Evolutionary conservation across 306 rosid genomes (phyloP).

Genomic region (Heteromeles arbutifolia): DNA sequence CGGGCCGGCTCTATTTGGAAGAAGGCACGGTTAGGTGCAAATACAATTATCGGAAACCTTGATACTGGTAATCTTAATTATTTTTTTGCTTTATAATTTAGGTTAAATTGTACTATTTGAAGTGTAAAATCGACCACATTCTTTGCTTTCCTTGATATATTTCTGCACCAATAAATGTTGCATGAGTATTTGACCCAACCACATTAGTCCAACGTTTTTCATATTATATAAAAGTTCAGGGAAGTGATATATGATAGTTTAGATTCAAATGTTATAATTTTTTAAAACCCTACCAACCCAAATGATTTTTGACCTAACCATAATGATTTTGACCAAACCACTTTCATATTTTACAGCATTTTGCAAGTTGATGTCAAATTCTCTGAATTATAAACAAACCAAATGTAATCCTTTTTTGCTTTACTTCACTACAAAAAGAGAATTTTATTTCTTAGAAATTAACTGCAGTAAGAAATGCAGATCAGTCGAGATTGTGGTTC

Average conservation of each 20-base stretch:
- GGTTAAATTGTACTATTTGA: not conserved
- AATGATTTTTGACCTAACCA: too few species aligned
- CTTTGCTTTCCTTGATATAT: not conserved
- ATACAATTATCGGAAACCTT: constrained; percentile 56
- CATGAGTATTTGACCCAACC: not conserved
- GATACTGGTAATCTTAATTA: constrained; percentile 46
- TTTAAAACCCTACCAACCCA: not conserved
- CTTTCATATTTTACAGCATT: not conserved
- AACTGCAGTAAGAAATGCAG: not conserved
- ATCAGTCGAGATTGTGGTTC: not conserved
- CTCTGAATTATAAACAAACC: not conserved
- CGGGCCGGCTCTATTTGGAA: constrained; percentile 36
- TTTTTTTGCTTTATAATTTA: not conserved
- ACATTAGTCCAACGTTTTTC: not conserved
- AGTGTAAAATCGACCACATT: not conserved
- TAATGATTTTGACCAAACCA: not conserved
- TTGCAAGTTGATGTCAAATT: not conserved
- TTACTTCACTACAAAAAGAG: not conserved
- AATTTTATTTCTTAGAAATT: not conserved
- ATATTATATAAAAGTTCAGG: not conserved
- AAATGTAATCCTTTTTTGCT: not conserved
- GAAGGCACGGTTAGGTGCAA: constrained; percentile 41
- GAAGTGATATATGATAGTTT: not conserved
- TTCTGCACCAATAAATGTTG: not conserved
- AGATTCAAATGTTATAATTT: not conserved